Evolutionary conservation across 2,329 filamentous ascomycete species (phyloP).

Genomic region (Alternaria brassicae): DNA sequence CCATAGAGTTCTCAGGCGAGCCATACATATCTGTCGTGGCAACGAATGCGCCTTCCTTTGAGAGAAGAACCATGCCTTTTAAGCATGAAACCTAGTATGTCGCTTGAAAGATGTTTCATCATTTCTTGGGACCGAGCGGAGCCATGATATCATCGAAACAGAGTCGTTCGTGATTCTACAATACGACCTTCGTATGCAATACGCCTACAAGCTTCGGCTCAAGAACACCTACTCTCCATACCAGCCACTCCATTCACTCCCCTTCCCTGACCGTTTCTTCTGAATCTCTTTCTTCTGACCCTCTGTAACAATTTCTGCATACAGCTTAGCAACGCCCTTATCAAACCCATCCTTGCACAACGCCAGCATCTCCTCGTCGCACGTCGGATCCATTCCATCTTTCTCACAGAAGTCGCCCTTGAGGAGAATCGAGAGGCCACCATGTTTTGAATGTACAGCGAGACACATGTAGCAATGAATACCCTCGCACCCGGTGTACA

Average conservation of each 20-base stretch:
- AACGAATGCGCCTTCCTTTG: background rate
- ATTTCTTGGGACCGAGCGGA: no score
- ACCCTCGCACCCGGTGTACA: slow-evolving; percentile 13
- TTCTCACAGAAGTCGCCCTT: slow-evolving; percentile 3
- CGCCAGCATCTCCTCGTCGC: slow-evolving; percentile 2
- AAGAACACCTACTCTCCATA: background rate
- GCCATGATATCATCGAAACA: background rate
- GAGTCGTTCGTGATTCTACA: background rate
- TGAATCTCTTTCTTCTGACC: no score
- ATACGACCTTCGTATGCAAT: background rate
- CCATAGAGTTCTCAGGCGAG: background rate
- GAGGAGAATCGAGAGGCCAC: slow-evolving; percentile 4
- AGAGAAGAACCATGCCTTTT: background rate
- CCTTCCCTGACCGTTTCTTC: no score
- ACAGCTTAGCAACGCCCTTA: background rate
- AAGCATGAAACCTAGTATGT: no score
- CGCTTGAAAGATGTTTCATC: no score
- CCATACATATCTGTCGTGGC: background rate
- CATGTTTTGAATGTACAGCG: background rate
- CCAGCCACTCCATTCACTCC: background rate
- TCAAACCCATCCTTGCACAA: slow-evolving; percentile 12
- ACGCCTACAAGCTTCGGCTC: background rate
- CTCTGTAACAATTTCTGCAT: background rate
- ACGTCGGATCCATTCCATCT: slow-evolving; percentile 9
- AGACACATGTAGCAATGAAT: slow-evolving; percentile 14